A percentile compares a stretch with the other conserved stretches of the same genome.
phyloP scores from a whole-genome alignment of 2,329 filamentous ascomycete species.

The Penicillium sclerotigenum region DNA sequence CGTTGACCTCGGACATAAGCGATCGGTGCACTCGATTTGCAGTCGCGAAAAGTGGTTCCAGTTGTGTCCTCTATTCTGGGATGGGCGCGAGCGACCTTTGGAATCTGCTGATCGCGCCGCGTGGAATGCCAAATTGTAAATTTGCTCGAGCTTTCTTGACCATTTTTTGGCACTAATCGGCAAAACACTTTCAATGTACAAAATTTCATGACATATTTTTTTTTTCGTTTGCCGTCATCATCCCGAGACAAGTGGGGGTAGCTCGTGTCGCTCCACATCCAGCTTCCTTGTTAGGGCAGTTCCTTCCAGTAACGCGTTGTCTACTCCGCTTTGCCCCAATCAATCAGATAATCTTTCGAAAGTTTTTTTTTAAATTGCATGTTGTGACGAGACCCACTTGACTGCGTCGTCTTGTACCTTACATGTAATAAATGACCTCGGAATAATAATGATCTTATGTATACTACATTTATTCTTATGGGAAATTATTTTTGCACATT shows the following conservation, averaged over 20 bases:
- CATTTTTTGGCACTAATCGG: not conserved
- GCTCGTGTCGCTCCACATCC: not conserved
- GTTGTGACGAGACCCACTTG: not conserved
- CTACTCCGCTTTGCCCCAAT: not conserved
- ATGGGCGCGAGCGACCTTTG: constrained; percentile 44
- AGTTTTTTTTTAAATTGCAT: not conserved
- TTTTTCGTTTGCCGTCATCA: not conserved
- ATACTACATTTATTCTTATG: not conserved
- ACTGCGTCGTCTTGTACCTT: not conserved
- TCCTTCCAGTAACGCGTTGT: not conserved
- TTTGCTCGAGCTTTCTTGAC: not conserved
- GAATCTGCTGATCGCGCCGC: constrained; percentile 47
- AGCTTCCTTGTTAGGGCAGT: not conserved
- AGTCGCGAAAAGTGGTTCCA: constrained; percentile 31
- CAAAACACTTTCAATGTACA: not conserved
- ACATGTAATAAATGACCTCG: not conserved
- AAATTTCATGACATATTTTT: not conserved
- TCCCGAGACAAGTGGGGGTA: not conserved
- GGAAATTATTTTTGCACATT: not conserved
- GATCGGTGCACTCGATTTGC: constrained; percentile 45
- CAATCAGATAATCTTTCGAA: constrained; percentile 3
- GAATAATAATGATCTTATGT: not conserved
- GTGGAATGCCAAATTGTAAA: constrained; percentile 48
- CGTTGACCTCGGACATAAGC: constrained; percentile 69
- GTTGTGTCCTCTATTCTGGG: constrained; percentile 50